Evolutionary conservation across 495 filamentous ascomycete species (phyloP), one percentile per base, ranked within the genome.

Genomic region (Aspergillus incahuasiensis): DNA sequence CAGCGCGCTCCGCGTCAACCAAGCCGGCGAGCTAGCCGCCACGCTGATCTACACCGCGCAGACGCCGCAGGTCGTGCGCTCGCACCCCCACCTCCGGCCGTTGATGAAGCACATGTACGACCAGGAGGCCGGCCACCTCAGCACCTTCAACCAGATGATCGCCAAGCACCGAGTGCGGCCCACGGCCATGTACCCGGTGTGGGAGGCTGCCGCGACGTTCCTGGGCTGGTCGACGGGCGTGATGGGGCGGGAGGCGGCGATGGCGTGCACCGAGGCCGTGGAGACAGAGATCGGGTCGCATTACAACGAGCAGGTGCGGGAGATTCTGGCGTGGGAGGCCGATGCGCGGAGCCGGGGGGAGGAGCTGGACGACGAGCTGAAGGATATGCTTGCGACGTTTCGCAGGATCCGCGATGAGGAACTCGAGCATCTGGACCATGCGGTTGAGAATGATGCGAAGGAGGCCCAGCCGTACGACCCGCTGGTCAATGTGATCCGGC

Each of bases 61-160:
- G 69, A 90, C 79, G 6, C 88, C 86, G 0, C 87, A 89, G 28
- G 70, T 97, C 46, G 73, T 86, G 52, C 82, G 85, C 46, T 76
- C 82, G 0, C 86, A 98, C 64, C 91, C 92, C 0, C 90, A 94
- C 67, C 85, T 98, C 19, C 84, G 88, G 13, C 84, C 89, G 0
- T 72, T 97, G 16, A 96, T 98, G 89, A 84, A 87, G 55, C 94
- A 97, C 76, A 98, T 98, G 95, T 91, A 96, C 78, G 89, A 92
- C 61, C 94, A 98, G 68, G 94, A 98, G 76, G 90, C 86, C 6
- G 84, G 81, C 7, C 94, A 98, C 69, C 83, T 97, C 57, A 63
- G 73, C 13, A 90, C 83, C 48, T 98, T 98, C 84, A 95, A 96
- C 69, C 49, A 71, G 1, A 81, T 97, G 9, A 73, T 97, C 16